Evolutionary conservation across 2,329 filamentous ascomycete genomes (phyloP).

Genomic region (Monilinia fructicola): DNA sequence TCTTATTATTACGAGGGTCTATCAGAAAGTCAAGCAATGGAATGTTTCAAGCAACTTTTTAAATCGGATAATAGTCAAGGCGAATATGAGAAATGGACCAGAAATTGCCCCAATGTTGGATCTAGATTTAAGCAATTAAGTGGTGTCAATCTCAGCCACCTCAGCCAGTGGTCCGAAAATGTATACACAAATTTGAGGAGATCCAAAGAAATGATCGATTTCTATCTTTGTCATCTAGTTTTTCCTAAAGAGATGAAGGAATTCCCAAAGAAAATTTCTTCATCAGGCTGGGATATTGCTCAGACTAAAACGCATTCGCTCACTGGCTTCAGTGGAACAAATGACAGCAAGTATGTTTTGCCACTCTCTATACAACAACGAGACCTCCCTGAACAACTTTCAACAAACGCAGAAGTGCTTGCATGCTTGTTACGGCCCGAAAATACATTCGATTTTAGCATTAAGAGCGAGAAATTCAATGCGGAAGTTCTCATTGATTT

Average conservation of each 20-base stretch:
- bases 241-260: slow-evolving; percentile 63
- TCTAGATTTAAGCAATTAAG: slow-evolving; percentile 44
- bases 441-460: slow-evolving; percentile 46
- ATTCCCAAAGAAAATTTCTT: slow-evolving; percentile 61
- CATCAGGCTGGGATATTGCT: slow-evolving; percentile 67
- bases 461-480: slow-evolving; percentile 34
- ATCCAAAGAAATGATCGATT: slow-evolving; percentile 59
- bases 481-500: slow-evolving; percentile 48
- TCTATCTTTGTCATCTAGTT: slow-evolving; percentile 57
- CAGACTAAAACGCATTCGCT: slow-evolving; percentile 48
- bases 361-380: slow-evolving; percentile 57
- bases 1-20: slow-evolving; percentile 60
- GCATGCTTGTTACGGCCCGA: slow-evolving; percentile 55
- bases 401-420: slow-evolving; percentile 69
- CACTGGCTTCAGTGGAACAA: slow-evolving; percentile 70
- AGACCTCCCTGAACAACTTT: slow-evolving; percentile 53
- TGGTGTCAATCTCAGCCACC: slow-evolving; percentile 61
- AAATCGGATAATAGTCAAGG: slow-evolving; percentile 52
- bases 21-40: slow-evolving; percentile 49
- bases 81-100: slow-evolving; percentile 54
- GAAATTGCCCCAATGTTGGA: slow-evolving; percentile 41
- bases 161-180: slow-evolving; percentile 45
- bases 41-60: slow-evolving; percentile 49
- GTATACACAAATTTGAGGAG: slow-evolving; percentile 56
- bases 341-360: slow-evolving; percentile 59